These are phyloP conservation scores for Talaromyces sp. DNA, from an alignment of 2,329 filamentous ascomycete genomes.

Conservation along the genomic window DNA sequence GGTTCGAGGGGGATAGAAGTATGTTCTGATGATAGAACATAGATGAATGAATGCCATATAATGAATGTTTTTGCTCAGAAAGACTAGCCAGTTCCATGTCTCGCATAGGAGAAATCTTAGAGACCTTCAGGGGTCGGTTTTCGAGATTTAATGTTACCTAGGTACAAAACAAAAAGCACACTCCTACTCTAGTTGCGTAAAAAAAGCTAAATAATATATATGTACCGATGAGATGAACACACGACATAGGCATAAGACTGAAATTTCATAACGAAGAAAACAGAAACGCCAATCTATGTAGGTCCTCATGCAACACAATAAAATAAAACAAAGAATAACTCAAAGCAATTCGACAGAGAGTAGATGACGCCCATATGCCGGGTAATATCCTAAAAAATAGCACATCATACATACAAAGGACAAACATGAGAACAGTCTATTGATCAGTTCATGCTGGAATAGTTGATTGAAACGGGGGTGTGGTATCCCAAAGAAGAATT, in stretches of 20 bases:
- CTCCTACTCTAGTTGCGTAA: not conserved
- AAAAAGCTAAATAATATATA: not conserved
- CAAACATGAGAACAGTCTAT: constrained; percentile 2
- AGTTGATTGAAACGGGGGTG: not conserved
- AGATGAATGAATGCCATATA: too few species aligned
- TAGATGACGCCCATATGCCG: not conserved
- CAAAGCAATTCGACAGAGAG: not conserved
- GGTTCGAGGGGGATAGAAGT: too few species aligned
- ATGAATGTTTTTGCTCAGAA: too few species aligned
- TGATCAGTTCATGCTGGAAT: not conserved
- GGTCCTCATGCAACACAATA: constrained; percentile 7
- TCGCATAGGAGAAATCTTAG: too few species aligned
- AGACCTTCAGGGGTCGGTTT: too few species aligned
- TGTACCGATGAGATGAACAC: constrained; percentile 2
- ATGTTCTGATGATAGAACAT: too few species aligned
- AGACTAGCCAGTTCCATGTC: too few species aligned
- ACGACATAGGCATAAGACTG: not conserved
- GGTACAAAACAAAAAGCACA: too few species aligned
- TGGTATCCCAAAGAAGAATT: not conserved
- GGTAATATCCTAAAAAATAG: not conserved
- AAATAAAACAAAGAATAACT: not conserved
- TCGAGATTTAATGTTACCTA: too few species aligned
- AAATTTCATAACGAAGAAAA: not conserved
- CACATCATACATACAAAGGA: constrained; percentile 5
- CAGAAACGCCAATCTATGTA: constrained; percentile 15